Evolutionary conservation across 768 basidiomycete species (phyloP).

Genomic region (Termitomyces bulborhizus): DNA sequence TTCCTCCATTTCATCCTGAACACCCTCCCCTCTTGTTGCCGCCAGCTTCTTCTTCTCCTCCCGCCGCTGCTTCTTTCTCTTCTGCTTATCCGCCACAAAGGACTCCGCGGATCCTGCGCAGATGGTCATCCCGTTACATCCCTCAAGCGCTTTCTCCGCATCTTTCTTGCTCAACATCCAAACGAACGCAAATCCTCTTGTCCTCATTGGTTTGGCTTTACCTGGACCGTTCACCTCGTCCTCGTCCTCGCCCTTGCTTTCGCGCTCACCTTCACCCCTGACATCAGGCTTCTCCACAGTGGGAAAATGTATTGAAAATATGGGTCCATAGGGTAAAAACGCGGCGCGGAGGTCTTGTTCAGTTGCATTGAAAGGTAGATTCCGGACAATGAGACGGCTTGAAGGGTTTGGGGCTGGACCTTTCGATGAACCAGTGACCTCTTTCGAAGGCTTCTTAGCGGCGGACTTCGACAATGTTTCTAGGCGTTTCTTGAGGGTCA

Average conservation of each 20-base stretch:
- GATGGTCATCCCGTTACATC: constrained; percentile 70
- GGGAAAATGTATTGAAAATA: constrained; percentile 82
- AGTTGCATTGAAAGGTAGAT: constrained; percentile 78
- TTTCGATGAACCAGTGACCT: constrained; percentile 17
- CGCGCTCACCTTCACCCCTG: constrained; percentile 14
- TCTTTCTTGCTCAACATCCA: constrained; percentile 88
- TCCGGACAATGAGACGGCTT: constrained; percentile 85
- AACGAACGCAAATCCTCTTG: constrained; percentile 89
- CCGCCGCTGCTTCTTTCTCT: constrained; percentile 55
- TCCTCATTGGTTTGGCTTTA: constrained; percentile 23
- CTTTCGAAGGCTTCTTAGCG: constrained; percentile 17
- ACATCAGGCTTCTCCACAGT: constrained; percentile 24
- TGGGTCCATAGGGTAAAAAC: constrained; percentile 84
- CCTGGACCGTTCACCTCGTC: constrained; percentile 21
- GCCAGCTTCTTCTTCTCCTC: constrained; percentile 43
- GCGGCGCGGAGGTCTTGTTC: constrained; percentile 80
- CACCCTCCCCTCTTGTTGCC: constrained; percentile 29
- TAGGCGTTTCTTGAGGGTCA: constrained; percentile 79
- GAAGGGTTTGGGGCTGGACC: constrained; percentile 54
- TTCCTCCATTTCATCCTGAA: constrained; percentile 26
- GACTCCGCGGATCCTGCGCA: constrained; percentile 55
- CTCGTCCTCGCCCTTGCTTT: constrained; percentile 17
- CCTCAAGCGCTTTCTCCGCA: constrained; percentile 76
- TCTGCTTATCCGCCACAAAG: constrained; percentile 58
- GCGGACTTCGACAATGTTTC: constrained; percentile 55